Conservation (phyloP, 1,284 basidiomycete genomes). For the Ceratobasidium sp. region DNA sequence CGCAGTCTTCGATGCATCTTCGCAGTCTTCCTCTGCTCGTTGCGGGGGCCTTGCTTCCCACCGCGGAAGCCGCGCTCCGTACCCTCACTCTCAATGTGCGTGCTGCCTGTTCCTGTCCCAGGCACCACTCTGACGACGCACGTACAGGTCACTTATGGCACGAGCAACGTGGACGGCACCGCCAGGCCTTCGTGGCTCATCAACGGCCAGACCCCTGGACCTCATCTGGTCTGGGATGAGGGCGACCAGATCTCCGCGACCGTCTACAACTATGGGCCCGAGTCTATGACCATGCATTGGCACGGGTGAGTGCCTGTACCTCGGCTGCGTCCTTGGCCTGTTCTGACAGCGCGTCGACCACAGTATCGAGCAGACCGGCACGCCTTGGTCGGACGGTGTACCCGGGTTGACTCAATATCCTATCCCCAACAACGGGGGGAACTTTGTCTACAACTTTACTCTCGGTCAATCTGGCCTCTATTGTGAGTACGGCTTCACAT, state of each 20-base stretch:
- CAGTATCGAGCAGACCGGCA: conserved; percentile 44
- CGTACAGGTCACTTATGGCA: conserved; percentile 29
- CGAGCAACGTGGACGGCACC: conserved; percentile 26
- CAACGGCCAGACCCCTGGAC: conserved; percentile 45
- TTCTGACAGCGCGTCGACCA: not conserved
- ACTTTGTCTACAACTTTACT: conserved; percentile 35
- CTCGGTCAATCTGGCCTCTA: conserved; percentile 25
- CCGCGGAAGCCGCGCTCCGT: conserved; percentile 2
- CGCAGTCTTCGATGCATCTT: conserved; percentile 21
- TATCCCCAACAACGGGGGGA: not conserved
- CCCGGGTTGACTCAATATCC: conserved; percentile 42
- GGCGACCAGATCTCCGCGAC: conserved; percentile 44
- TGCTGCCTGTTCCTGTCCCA: not conserved
- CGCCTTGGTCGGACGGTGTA: conserved; percentile 46
- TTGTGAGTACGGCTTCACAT: conserved; percentile 2
- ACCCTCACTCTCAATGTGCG: conserved; percentile 16
- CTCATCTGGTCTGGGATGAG: conserved; percentile 39
- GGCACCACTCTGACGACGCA: not conserved
- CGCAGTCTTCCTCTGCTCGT: conserved; percentile 18
- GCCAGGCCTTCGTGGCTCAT: conserved; percentile 35
- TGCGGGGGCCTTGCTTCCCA: conserved; percentile 23
- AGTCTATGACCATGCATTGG: conserved; percentile 15
- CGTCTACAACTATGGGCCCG: conserved; percentile 38
- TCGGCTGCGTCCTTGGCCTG: too few species aligned
- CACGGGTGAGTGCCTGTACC: too few species aligned